Percentiles rank a stretch among this genome's conserved stretches.
Conservation (phyloP, 202 grass and related monocot genomes). For the Cymbopogon flexuosus region DNA sequence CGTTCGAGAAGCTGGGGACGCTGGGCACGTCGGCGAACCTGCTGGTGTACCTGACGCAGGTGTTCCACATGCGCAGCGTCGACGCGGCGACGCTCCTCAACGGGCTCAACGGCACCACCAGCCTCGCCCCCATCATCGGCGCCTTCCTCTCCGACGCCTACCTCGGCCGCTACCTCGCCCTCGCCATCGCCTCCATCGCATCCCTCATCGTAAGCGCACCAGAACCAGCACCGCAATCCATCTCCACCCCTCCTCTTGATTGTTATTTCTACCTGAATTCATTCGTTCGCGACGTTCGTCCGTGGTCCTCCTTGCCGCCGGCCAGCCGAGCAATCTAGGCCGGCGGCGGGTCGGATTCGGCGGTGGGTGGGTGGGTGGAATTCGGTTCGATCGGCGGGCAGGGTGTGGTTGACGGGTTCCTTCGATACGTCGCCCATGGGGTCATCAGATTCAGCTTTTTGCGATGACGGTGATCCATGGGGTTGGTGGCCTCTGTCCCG, state of each 20-base stretch:
- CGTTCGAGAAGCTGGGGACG: conserved; percentile 89
- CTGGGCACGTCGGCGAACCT: conserved; percentile 75
- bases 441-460: conserved; percentile 18
- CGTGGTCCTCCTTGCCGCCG: neutral
- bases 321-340: no score
- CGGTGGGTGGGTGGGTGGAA: neutral
- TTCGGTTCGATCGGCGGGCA: neutral
- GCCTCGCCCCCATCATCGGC: conserved; percentile 73
- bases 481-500: conserved; percentile 2
- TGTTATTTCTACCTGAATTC: neutral
- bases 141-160: conserved; percentile 91
- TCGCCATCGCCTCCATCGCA: conserved; percentile 62
- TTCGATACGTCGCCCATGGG: neutral
- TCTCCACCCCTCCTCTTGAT: neutral
- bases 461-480: neutral
- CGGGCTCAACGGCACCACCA: conserved; percentile 69
- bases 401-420: neutral
- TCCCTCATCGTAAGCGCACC: conserved; percentile 55
- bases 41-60: conserved; percentile 79
- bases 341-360: neutral
- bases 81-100: conserved; percentile 63
- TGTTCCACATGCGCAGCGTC: conserved; percentile 84
- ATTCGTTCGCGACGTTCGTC: neutral
- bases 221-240: neutral
- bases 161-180: conserved; percentile 74